Evolutionary conservation across 1,139 yeast species (phyloP), one percentile per base, ranked within the genome.

Genomic region (Yamadazyma sp.): DNA sequence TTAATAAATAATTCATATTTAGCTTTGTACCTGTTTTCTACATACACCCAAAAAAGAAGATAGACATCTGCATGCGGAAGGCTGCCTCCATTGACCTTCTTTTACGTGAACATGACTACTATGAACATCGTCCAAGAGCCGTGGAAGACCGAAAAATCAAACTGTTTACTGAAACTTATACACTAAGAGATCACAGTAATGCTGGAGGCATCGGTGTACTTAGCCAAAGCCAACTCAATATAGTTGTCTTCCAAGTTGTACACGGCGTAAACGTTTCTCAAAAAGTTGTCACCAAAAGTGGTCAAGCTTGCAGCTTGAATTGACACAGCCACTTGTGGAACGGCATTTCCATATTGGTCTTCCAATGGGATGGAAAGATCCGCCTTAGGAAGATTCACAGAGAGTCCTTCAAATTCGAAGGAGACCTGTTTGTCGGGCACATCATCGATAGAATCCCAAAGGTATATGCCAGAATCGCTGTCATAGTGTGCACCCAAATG

Each of bases 211-310:
- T 10, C 46, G 10, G 75, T 56, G 43, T 54, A 61, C 44, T 64
- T 64, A n/a, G 82, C 84, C 49, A 76, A 85, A 2, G 94, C 96
- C 38, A 89, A 42, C 1, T 83, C 80, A 22, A 88, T 67, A 51
- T 77, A 77, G 38, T 66, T 61, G 45, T 75, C 76, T 27, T 84
- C 89, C 47, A 87, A 64, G 59, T 88, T 89, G 51, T 77, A 87
- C 33, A 87, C 95, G 40, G 81, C 76, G 56, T 88, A 88, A 11
- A 85, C 89, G 37, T 78, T 69, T 45, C 87, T 73, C 54, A 89
- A 65, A 62, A 87, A 81, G 20, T 81, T 75, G 59, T 87, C 95
- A 37, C 96, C 96, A 12, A 87, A 56, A 38, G 65, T 55, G 36
- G 60, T 50, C 15, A 34, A 26, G 27, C 36, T 23, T n/a, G 33